Base-by-base conservation (phyloP, 352 stramenopile genomes). In the Thalassiosira exigua region DNA sequence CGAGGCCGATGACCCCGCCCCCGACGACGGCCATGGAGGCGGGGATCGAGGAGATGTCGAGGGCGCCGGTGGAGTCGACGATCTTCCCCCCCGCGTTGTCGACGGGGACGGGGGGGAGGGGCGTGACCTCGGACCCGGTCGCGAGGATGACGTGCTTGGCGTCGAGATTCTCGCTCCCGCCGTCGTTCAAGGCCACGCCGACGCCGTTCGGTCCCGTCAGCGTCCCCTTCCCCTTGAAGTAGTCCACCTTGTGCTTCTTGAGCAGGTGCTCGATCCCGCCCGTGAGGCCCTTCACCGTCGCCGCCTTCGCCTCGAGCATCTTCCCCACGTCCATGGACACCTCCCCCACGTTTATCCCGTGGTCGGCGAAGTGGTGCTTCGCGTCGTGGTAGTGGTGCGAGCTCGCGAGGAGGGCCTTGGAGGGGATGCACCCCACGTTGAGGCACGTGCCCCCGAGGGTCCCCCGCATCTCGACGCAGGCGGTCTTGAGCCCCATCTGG, bases 11-110 rank as follows among this genome's bases (percentile, higher is more conserved):
- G 87, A 96, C 96, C 36, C 93, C 93, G 26, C 89, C 95, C 17
- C 93, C 93, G 60, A 96, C 91, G 79, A 96, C 96, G 39, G 92
- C 93, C 19, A 96, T 90, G 85, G 93, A 96, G 77, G 96, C 90
- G 17, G 92, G 93, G 29, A 96, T 91, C 56, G 85, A 92, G 33
- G 88, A 81, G 14, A 96, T 73, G 66, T 95, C 84, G 19, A 96
- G 81, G 3, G 88, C 92, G 56, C 92, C 93, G 75, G 96, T 92
- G 24, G 91, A 96, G 73, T 95, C 96, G 22, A 96, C 93, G 5
- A 92, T 96, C 77, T 95, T 94, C 59, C 95, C 51, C n/a, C n/a
- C n/a, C n/a, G n/a, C n/a, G n/a, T n/a, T 91, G 69, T 96, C 93
- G 46, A 94, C 88, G 29, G 84, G 87, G 3, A 94, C 81, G 66